Conservation (phyloP, 2,329 filamentous ascomycete species). For the Phaeosphaeriaceae sp. region DNA sequence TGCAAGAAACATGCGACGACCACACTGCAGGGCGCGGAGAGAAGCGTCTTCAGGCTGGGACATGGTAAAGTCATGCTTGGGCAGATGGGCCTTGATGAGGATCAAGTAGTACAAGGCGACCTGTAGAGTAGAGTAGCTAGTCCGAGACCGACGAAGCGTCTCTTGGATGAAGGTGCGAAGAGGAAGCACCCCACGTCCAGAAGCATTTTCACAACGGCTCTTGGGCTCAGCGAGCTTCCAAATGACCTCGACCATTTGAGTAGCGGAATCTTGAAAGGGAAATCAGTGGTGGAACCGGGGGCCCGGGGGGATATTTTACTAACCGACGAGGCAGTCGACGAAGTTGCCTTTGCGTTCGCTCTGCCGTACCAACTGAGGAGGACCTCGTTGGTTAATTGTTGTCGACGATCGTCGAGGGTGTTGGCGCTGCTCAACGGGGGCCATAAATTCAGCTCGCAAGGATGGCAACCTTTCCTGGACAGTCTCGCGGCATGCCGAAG, state of each 20-base stretch:
- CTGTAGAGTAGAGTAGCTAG: constrained; percentile 96
- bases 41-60: constrained; percentile 79
- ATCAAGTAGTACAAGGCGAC: constrained; percentile 96
- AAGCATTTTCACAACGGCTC: constrained; percentile 70
- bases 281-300: constrained; percentile 40
- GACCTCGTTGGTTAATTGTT: constrained; percentile 64
- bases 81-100: constrained; percentile 89
- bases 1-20: constrained; percentile 94
- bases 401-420: constrained; percentile 65
- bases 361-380: constrained; percentile 82
- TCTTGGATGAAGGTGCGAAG: constrained; percentile 97
- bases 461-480: constrained; percentile 40
- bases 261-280: constrained; percentile 79
- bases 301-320: constrained; percentile 57
- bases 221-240: constrained; percentile 89
- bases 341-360: constrained; percentile 92
- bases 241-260: constrained; percentile 95
- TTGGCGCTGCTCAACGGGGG: constrained; percentile 68
- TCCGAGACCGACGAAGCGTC: constrained; percentile 90
- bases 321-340: constrained; percentile 97
- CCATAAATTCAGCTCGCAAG: constrained; percentile 49
- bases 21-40: constrained; percentile 86
- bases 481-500: constrained; percentile 47
- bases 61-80: constrained; percentile 81
- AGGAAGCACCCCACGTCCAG: constrained; percentile 79